Evolutionary conservation across 1,284 basidiomycete species (phyloP), one percentile per base, ranked within the genome.

Genomic region (Ganoderma sinense): DNA sequence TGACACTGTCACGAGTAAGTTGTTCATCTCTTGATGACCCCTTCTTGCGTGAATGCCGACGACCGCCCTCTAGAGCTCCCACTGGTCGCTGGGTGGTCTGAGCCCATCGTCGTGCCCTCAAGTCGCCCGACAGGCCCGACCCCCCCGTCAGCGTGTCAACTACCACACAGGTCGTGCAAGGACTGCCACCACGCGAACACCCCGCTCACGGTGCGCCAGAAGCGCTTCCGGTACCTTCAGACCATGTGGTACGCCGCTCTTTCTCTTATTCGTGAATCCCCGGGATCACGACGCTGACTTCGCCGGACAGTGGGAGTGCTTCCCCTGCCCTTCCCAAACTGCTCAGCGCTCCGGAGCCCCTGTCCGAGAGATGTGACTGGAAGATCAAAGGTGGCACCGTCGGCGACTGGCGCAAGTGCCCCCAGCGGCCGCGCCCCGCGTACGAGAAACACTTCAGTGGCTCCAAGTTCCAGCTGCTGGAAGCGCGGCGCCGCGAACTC

Each of bases 401-500:
- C 26, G 59, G 59, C 41, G 59, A 39, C 23, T 61, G 59, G 59
- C 40, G 26, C 23, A 41, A 41, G 40, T 61, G 59, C 26, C 40
- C 59, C n/a, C 26, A 26, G 39, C 59, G 59, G 23, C 59, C 36
- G 59, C 36, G 7, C 11, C 36, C 40, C 16, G 11, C 39, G 13
- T 61, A 26, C 23, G 39, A 39, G 39, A 39, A 23, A 23, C 33
- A 16, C 40, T 61, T 26, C 23, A 13, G 16, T 18, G 59, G 40
- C n/a, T 41, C 39, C 39, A 11, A n/a, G 40, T 43, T 7, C 23
- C 41, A 26, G 40, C 36, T 61, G 26, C 11, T 40, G 10, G 59
- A 56, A 14, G 11, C 36, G 23, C 41, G 39, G 40, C 59, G 59
- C 59, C 18, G 23, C 6, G 39, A 61, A 0, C n/a, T 61, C 23